A percentile compares a stretch with the other conserved stretches of the same genome.
Evolutionary conservation across 768 basidiomycete species (phyloP).

Genomic region (Cyclocybe aegerita): DNA sequence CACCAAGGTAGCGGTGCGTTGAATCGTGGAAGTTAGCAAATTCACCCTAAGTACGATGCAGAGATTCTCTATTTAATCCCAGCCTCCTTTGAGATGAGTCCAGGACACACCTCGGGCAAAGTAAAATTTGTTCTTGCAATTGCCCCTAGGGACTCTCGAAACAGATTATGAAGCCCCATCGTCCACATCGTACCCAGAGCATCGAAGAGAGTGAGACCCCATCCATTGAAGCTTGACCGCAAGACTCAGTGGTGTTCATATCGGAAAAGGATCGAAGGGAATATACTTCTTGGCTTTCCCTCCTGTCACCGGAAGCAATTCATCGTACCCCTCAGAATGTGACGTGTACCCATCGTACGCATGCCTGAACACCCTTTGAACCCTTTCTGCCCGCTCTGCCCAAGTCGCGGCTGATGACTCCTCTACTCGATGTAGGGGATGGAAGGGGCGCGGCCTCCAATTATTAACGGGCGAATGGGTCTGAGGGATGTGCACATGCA

Average conservation of each 20-base stretch:
- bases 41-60: neutral
- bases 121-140: conserved; percentile 49
- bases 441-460: conserved; percentile 6
- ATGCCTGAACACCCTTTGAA: conserved; percentile 58
- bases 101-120: conserved; percentile 5
- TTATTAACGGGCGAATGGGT: conserved; percentile 7
- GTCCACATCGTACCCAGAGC: conserved; percentile 82
- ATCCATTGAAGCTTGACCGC: conserved; percentile 62
- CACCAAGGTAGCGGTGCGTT: conserved; percentile 82
- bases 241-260: neutral
- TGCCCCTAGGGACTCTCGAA: conserved; percentile 53
- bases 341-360: conserved; percentile 57
- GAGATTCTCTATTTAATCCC: neutral
- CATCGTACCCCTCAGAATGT: conserved; percentile 55
- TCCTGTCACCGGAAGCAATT: conserved; percentile 54
- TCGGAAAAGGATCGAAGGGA: neutral
- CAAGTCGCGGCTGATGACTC: conserved; percentile 27
- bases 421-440: conserved; percentile 6
- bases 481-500: conserved; percentile 5
- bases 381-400: conserved; percentile 50
- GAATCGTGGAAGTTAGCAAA: conserved; percentile 72
- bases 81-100: neutral
- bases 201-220: conserved; percentile 75
- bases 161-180: conserved; percentile 71
- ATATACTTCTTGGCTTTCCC: conserved; percentile 53